Base-by-base conservation (phyloP, 2,329 filamentous ascomycete species). In the Colletotrichum cereale region DNA sequence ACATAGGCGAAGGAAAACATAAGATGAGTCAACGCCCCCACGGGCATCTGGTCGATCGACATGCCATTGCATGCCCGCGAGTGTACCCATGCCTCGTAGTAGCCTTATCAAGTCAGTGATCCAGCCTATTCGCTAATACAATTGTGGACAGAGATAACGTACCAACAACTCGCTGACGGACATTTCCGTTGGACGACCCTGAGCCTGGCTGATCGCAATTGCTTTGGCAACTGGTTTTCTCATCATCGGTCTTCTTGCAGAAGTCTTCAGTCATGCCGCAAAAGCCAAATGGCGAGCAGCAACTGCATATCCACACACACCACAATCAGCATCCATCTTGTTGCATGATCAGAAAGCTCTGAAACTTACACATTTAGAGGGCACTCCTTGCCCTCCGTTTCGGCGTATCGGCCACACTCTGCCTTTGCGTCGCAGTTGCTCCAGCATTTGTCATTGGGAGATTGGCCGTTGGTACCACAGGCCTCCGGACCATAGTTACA, bases 1-100 rank as follows among this genome's bases (percentile, higher is more conserved):
- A 84, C 77, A 48, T 76, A 81, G 3, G 74, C 78, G 71, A 84
- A 84, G 0, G 81, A 72, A 29, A 78, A 78, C 56, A 79, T 71
- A 10, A 80, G 14, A 63, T 82, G 77, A 1, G 76, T 79, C 3
- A 77, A 65, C 1, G 40, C 18, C 18, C 62, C 52, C 7, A 77
- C 48, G 12, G 73, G 74, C 34, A 79, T 75, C 16, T 77, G 61
- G 11, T 68, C 66, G 11, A 66, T 24, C 2, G 50, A 48, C 61
- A 44, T 44, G 18, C 18, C 40, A 2, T 44, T 18, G 7, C 40
- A 44, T 2, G 3, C 6, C 16, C 38, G 6, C 18, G 40, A 21
- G 18, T 44, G 40, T 2, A 21, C 40, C 40, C 40, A 44, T 5
- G 40, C 40, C 18, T 44, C 40, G 16, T 44, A 44, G 16, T 44